Evolutionary conservation across 352 stramenopile genomes (phyloP), one percentile per base, ranked within the genome.

Genomic region (Pythium volutum): DNA sequence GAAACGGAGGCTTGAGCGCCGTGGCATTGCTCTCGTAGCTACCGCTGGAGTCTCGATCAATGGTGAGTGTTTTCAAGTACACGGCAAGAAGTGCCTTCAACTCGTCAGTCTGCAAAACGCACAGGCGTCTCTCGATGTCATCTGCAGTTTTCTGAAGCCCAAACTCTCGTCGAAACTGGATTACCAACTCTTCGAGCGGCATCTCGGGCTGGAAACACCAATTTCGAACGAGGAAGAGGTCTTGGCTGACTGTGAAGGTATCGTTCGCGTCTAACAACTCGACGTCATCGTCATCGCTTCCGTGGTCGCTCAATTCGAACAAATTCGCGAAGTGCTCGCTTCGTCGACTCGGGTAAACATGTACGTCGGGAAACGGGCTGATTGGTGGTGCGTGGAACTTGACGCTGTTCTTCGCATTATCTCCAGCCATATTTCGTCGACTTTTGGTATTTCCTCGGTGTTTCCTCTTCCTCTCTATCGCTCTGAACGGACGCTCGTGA

Each of bases 161-260:
- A 59, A 89, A 84, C 31, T 88, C 67, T 20, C 63, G 67, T 20
- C 74, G 69, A 45, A 88, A 88, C 14, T 75, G 69, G 16, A 55
- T 52, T 3, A 54, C 64, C 9, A 89, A 41, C 15, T 86, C 74
- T 1, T 66, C 55, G 3, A 76, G 41, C 8, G 67, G 59, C 7
- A 77, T 36, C 33, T 84, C 73, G 0, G 80, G 79, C 31, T 81
- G 63, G 36, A 89, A 92, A 52, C 80, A 92, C 22, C 70, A 70
- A 3, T 78, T 60, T 22, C 72, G 75, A 18, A 92, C 76, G 11
- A 89, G 66, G 14, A 89, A 61, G n/a, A 92, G 46, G 39, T 92
- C 83, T 50, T 92, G 67, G 2, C 71, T 59, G 2, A 80, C 67
- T 0, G 70, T 72, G 42, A 84, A 84, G 34, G 76, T 75, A 12